Conservation (phyloP, 2,329 filamentous ascomycete genomes). For the Emmonsia crescens region DNA sequence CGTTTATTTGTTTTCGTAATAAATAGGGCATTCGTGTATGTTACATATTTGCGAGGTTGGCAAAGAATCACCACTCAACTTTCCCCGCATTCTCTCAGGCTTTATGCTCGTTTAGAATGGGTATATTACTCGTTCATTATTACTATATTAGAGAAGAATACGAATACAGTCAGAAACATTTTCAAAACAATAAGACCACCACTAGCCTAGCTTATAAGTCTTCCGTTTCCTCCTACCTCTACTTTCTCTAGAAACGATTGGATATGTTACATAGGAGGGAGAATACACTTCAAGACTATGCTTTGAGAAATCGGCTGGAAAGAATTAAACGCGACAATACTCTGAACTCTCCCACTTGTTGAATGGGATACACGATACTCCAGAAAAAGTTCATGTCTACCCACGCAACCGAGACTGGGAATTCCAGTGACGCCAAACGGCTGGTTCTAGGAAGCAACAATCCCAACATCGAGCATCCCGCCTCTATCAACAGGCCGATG, state of each 20-base stretch:
- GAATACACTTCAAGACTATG: neutral
- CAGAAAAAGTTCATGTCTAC: neutral
- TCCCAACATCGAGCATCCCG: conserved; percentile 11
- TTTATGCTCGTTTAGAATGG: neutral
- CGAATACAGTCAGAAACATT: neutral
- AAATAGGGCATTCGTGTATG: too few species aligned
- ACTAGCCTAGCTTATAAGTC: neutral
- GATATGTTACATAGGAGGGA: neutral
- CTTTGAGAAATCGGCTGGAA: neutral
- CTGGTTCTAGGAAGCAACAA: conserved; percentile 11
- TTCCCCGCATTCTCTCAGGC: neutral
- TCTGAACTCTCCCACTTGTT: neutral
- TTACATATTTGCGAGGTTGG: neutral
- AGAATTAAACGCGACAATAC: neutral
- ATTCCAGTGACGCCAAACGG: neutral
- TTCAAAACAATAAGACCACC: neutral
- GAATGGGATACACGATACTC: neutral
- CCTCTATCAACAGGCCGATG: conserved; percentile 10
- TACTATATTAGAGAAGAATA: too few species aligned
- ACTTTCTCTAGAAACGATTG: neutral
- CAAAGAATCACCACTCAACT: neutral
- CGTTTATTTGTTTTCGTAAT: neutral
- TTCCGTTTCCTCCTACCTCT: neutral
- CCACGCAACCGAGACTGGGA: neutral
- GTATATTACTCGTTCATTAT: neutral